Base-by-base conservation (phyloP, 352 stramenopile genomes). In the Blastocystis sp. region DNA sequence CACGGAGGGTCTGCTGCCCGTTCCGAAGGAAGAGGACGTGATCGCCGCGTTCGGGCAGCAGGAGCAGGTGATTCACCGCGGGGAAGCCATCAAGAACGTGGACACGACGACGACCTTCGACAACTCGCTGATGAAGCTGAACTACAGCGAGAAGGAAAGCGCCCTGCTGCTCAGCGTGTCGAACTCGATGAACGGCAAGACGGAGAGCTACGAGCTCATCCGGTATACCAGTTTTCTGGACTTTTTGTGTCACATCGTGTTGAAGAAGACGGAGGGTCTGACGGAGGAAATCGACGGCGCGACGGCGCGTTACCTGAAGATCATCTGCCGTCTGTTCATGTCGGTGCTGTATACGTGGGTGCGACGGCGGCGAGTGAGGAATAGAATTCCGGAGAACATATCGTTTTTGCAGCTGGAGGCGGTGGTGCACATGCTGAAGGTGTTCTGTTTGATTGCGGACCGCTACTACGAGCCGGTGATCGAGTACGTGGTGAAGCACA, bases 401-500 rank as follows among this genome's bases (percentile, higher is more conserved):
- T 33, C 41, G 1, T 85, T 59, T 41, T 29, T 69, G 13, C 45
- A 85, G 33, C 61, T 85, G 29, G 74, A 85, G 26, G 50, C 60
- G 74, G 60, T 62, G 29, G 39, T 69, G 12, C 19, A 51, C 0
- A 85, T 85, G 33, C 31, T 85, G 26, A 51, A 63, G 29, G 65
- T 69, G n/a, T 85, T 67, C 33, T 21, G 29, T 24, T 6, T n/a
- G 16, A 33, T 85, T 21, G n/a, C n/a, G 13, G 74, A 85, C 2
- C 35, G 37, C 19, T 24, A 69, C 21, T 33, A 67, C 33, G 37
- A 33, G 21, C 24, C 19, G 19, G 74, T 85, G 9, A 63, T 69
- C 3, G 74, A 31, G 9, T 85, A 69, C 29, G 61, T 85, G 59
- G n/a, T 69, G 33, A 67, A 85, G 41, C 74, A 85, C 45, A 29